These are phyloP conservation scores for Liriodendron chinense DNA, from an alignment of 164 flowering plant genomes.

Conservation along the genomic window DNA sequence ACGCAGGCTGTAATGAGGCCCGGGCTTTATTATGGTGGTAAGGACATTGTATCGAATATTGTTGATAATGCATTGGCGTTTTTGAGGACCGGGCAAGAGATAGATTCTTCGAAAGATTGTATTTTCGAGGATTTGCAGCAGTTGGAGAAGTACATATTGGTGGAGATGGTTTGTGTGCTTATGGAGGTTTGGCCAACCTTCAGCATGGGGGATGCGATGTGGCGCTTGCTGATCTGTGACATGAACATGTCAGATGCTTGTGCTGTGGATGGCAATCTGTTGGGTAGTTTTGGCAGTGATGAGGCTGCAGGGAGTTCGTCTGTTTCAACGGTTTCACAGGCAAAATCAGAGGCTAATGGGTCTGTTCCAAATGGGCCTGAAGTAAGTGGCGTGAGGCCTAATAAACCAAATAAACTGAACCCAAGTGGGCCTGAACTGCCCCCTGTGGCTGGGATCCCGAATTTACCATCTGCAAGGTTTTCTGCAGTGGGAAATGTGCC, in stretches of 20 bases:
- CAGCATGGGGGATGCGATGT: conserved; percentile 96
- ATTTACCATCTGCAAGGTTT: background rate
- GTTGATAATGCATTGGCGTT: conserved; percentile 75
- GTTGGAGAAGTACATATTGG: conserved; percentile 79
- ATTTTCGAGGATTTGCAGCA: conserved; percentile 76
- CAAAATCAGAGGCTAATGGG: conserved; percentile 33
- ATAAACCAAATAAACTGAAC: conserved; percentile 24
- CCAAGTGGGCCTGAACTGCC: background rate
- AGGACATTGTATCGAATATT: conserved; percentile 83
- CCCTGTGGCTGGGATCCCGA: background rate
- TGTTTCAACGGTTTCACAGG: conserved; percentile 28
- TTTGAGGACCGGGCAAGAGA: conserved; percentile 61
- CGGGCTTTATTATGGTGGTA: conserved; percentile 80
- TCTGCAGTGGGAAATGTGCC: conserved; percentile 20
- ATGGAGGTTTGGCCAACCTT: conserved; percentile 79
- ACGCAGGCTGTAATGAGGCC: conserved; percentile 72
- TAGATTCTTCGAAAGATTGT: conserved; percentile 53
- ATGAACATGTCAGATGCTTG: conserved; percentile 95
- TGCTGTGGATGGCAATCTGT: conserved; percentile 73
- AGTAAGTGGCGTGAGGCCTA: conserved; percentile 30
- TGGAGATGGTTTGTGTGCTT: conserved; percentile 83
- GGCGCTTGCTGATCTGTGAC: conserved; percentile 89
- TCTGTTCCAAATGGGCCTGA: conserved; percentile 21
- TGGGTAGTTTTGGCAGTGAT: conserved; percentile 37
- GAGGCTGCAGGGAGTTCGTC: conserved; percentile 37